A percentile compares a stretch with the other conserved stretches of the same genome.
Evolutionary conservation across 495 filamentous ascomycete genomes (phyloP).

Genomic region (Neurospora cerealis): DNA sequence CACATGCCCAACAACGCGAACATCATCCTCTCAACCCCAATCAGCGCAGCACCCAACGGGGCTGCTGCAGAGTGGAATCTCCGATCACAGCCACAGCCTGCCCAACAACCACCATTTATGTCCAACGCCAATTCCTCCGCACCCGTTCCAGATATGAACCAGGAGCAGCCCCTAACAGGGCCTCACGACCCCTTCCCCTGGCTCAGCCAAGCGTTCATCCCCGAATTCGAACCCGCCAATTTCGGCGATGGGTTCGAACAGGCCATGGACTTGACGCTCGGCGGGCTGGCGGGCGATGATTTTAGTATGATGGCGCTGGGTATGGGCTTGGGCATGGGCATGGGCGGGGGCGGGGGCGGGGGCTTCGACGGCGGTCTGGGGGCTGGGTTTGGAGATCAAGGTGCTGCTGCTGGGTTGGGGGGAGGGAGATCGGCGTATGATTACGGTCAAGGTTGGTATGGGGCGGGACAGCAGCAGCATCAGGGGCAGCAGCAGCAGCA

Average conservation of each 20-base stretch:
- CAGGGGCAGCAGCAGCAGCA: not conserved
- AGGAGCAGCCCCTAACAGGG: not conserved
- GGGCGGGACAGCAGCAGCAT: not conserved
- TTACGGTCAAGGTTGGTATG: not conserved
- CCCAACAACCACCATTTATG: not conserved
- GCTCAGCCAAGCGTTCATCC: constrained; percentile 18
- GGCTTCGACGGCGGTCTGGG: not conserved
- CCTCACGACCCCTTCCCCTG: constrained; percentile 15
- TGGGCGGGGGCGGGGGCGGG: not conserved
- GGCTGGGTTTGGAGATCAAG: not conserved
- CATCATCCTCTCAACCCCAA: not conserved
- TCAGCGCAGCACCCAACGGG: not conserved
- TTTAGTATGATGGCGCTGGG: not conserved
- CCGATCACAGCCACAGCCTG: not conserved
- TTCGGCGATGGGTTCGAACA: constrained; percentile 39
- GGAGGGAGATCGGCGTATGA: not conserved
- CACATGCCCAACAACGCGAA: not conserved
- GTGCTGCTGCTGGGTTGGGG: not conserved
- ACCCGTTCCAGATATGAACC: not conserved
- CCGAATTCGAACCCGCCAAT: constrained; percentile 28
- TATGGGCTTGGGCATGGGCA: constrained; percentile 7
- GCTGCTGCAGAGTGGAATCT: not conserved
- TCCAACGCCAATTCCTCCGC: not conserved
- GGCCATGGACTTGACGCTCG: constrained; percentile 42
- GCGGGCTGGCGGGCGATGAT: constrained; percentile 19